Percentiles rank a stretch among this genome's conserved stretches.
Evolutionary conservation across 2,329 filamentous ascomycete species (phyloP).

Genomic region (Acephala macrosclerotiorum): DNA sequence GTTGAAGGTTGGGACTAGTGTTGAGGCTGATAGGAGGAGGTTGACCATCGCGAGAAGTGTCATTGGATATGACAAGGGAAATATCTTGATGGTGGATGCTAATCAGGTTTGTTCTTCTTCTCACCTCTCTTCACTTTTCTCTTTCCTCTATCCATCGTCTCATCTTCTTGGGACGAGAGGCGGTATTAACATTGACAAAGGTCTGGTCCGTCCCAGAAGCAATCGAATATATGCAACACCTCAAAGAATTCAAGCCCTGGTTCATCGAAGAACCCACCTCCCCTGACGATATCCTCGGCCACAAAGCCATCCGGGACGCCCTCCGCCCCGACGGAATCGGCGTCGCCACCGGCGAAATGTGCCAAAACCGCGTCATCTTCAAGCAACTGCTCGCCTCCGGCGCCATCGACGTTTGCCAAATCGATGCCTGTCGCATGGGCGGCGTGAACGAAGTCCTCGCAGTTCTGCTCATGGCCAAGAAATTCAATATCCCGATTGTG

Average conservation of each 20-base stretch:
- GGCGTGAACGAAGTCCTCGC: constrained; percentile 92
- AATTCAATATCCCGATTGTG: constrained; percentile 79
- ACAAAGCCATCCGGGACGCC: constrained; percentile 84
- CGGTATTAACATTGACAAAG: constrained; percentile 38
- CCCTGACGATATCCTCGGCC: constrained; percentile 88
- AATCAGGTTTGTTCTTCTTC: constrained; percentile 68
- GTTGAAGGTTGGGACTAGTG: constrained; percentile 81
- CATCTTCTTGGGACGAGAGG: neutral
- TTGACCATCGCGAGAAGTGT: constrained; percentile 78
- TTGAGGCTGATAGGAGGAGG: constrained; percentile 75
- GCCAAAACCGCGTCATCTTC: constrained; percentile 93
- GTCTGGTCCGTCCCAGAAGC: constrained; percentile 91
- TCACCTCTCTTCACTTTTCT: neutral
- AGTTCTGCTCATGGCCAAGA: constrained; percentile 83
- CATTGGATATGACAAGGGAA: constrained; percentile 75
- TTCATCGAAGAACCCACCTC: constrained; percentile 96
- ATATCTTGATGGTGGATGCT: constrained; percentile 90
- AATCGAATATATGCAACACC: constrained; percentile 83
- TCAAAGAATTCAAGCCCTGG: constrained; percentile 86
- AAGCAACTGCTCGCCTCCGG: constrained; percentile 85
- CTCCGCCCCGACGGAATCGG: constrained; percentile 78
- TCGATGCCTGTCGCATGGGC: constrained; percentile 88
- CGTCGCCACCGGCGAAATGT: constrained; percentile 94
- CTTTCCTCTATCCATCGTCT: neutral
- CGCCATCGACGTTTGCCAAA: constrained; percentile 87